A percentile compares a stretch with the other conserved stretches of the same genome.
phyloP scores from a whole-genome alignment of 2,329 filamentous ascomycete genomes.

The Neofusicoccum sp. region DNA sequence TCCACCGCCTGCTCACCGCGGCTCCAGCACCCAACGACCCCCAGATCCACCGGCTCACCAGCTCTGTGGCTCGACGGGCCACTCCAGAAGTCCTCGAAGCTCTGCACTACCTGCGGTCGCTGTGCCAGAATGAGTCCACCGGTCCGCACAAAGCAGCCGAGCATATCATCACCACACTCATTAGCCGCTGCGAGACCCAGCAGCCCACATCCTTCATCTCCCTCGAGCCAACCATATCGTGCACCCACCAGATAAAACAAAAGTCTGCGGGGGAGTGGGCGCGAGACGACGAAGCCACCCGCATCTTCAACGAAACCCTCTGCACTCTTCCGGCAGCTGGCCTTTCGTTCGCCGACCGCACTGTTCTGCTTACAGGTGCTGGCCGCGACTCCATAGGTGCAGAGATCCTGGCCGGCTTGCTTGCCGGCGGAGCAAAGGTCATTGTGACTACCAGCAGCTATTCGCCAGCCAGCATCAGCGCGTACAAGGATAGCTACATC shows the following conservation, averaged over 20 bases:
- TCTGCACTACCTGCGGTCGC: background rate
- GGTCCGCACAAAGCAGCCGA: background rate
- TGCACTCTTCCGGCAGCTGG: background rate
- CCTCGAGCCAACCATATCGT: background rate
- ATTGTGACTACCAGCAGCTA: conserved; percentile 44
- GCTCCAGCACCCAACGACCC: background rate
- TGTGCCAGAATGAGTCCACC: conserved; percentile 1
- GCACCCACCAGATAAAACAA: background rate
- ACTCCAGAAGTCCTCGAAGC: background rate
- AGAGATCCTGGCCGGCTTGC: conserved; percentile 35
- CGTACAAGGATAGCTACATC: conserved; percentile 41
- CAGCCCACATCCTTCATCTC: background rate
- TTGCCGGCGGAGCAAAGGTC: conserved; percentile 41
- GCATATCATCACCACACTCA: background rate
- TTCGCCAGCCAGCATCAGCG: conserved; percentile 31
- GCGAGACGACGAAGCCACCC: background rate
- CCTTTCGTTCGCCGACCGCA: conserved; percentile 32
- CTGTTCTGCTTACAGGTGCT: conserved; percentile 42
- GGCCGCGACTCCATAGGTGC: conserved; percentile 41
- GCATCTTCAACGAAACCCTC: background rate
- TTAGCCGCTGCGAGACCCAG: conserved; percentile 2
- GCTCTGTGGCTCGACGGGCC: background rate
- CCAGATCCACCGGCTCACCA: background rate
- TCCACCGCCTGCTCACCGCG: conserved; percentile 23
- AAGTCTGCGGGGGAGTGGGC: background rate